phyloP scores from a whole-genome alignment of 257 asterid genomes.

The Cynanchum wilfordii region DNA sequence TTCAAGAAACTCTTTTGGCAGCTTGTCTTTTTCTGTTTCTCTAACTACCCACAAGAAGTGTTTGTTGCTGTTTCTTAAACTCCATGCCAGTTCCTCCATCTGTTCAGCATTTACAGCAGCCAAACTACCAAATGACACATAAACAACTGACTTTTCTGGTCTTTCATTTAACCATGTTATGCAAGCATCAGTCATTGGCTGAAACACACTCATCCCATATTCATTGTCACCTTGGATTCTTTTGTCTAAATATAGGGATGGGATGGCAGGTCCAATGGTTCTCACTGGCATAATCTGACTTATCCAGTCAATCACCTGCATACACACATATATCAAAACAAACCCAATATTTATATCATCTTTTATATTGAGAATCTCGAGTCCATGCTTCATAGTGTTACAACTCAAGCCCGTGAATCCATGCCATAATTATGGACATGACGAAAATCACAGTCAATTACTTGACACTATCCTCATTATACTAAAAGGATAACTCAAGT shows the following conservation, averaged over 20 bases:
- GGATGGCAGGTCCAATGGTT: slow-evolving; percentile 25
- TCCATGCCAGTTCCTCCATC: slow-evolving; percentile 32
- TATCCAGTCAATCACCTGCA: slow-evolving; percentile 23
- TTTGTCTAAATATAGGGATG: slow-evolving; percentile 30
- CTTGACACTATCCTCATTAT: no score
- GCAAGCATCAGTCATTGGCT: slow-evolving; percentile 17
- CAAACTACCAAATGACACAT: slow-evolving; percentile 27
- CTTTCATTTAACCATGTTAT: slow-evolving; percentile 18
- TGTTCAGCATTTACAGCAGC: slow-evolving; percentile 15
- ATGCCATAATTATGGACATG: no score
- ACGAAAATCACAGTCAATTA: no score
- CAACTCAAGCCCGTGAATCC: no score
- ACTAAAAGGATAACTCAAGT: neutral
- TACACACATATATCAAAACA: neutral
- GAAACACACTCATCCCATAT: slow-evolving; percentile 19
- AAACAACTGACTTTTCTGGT: slow-evolving; percentile 16
- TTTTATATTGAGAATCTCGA: neutral
- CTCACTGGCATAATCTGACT: slow-evolving; percentile 12
- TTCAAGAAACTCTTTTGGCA: slow-evolving; percentile 25
- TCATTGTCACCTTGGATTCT: slow-evolving; percentile 20
- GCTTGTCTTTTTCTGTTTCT: slow-evolving; percentile 34
- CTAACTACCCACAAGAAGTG: slow-evolving; percentile 52
- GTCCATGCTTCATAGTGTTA: no score
- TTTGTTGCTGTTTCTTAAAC: slow-evolving; percentile 17
- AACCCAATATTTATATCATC: neutral